Percentiles rank a stretch among this genome's conserved stretches.
These are phyloP conservation scores for Pseudogymnoascus sp. DNA, from an alignment of 2,329 filamentous ascomycete species.

Conservation along the genomic window DNA sequence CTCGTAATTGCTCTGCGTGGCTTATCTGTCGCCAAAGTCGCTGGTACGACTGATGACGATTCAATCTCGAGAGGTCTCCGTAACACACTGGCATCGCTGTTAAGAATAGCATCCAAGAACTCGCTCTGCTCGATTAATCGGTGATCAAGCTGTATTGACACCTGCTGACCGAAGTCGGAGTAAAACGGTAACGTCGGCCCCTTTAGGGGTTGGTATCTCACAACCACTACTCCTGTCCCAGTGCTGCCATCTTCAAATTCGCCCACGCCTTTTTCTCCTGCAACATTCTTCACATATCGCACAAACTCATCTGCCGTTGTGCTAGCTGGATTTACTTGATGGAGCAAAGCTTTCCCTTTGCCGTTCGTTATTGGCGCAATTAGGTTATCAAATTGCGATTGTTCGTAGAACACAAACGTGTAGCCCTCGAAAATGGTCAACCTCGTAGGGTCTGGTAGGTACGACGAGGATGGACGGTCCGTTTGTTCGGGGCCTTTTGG, in stretches of 20 bases:
- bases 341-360: slow-evolving; percentile 70
- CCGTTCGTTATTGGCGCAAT: slow-evolving; percentile 67
- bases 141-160: slow-evolving; percentile 67
- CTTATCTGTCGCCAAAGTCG: slow-evolving; percentile 26
- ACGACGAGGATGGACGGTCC: slow-evolving; percentile 56
- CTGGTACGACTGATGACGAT: slow-evolving; percentile 23
- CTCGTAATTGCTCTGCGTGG: not conserved
- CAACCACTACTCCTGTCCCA: slow-evolving; percentile 66
- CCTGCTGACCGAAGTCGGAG: slow-evolving; percentile 54
- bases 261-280: slow-evolving; percentile 63
- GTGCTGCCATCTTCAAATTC: slow-evolving; percentile 54
- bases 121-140: slow-evolving; percentile 81
- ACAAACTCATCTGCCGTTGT: slow-evolving; percentile 70
- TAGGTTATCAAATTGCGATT: slow-evolving; percentile 66
- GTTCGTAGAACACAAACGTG: slow-evolving; percentile 79
- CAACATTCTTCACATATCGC: slow-evolving; percentile 63
- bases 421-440: slow-evolving; percentile 73
- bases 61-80: slow-evolving; percentile 57
- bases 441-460: slow-evolving; percentile 59
- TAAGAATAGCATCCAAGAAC: slow-evolving; percentile 81
- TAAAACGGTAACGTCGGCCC: slow-evolving; percentile 54
- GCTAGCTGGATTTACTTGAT: slow-evolving; percentile 48
- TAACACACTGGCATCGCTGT: slow-evolving; percentile 64
- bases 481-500: slow-evolving; percentile 67
- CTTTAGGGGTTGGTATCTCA: slow-evolving; percentile 59